These are phyloP conservation scores for Datisca glomerata DNA, from an alignment of 306 rosid genomes.

Conservation along the genomic window DNA sequence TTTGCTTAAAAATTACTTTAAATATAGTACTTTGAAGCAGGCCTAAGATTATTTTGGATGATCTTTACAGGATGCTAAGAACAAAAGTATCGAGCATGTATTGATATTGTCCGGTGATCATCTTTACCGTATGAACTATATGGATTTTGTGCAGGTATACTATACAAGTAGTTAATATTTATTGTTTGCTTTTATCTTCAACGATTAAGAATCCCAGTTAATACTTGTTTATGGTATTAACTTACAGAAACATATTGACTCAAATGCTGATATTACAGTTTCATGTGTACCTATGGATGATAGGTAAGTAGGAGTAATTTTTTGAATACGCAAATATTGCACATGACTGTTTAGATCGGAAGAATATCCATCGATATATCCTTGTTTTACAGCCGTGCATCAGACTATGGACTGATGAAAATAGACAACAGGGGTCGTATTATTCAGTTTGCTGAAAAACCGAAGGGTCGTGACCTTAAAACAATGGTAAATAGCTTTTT, in stretches of 20 bases:
- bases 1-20: neutral
- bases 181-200: neutral
- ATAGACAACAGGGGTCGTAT: conserved; percentile 55
- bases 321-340: too few relatives aligned
- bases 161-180: too few relatives aligned
- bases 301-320: conserved; percentile 38
- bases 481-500: conserved; percentile 54
- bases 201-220: neutral
- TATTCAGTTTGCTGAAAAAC: conserved; percentile 81
- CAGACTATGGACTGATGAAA: conserved; percentile 91
- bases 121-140: conserved; percentile 85
- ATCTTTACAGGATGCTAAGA: conserved; percentile 65
- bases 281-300: conserved; percentile 92
- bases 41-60: conserved; percentile 1
- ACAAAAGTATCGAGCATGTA: conserved; percentile 76
- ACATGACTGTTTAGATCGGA: too few relatives aligned
- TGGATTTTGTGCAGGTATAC: conserved; percentile 70
- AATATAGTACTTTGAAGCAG: neutral
- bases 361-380: too few relatives aligned
- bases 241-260: conserved; percentile 73
- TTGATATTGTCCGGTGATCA: conserved; percentile 89
- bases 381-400: conserved; percentile 21
- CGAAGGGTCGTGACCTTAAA: conserved; percentile 73
- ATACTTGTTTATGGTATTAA: neutral
- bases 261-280: conserved; percentile 90